Conservation (phyloP, 1,139 yeast species). For the Zygosaccharomyces pseudobailii region DNA sequence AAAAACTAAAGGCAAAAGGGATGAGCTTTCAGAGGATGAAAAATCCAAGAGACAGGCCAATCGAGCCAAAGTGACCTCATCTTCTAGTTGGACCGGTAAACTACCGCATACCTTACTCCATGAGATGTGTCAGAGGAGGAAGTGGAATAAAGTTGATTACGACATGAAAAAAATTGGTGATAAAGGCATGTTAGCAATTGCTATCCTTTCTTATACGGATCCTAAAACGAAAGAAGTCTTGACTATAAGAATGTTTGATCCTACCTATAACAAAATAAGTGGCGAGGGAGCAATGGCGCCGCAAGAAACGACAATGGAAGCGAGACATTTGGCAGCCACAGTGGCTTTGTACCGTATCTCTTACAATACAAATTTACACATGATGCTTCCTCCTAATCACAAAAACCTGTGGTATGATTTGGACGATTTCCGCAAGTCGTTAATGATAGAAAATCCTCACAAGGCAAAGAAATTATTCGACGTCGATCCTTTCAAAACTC, state of each 20-base stretch:
- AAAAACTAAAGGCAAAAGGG: conserved; percentile 23
- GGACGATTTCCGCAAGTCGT: conserved; percentile 50
- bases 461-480: conserved; percentile 53
- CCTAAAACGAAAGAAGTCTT: conserved; percentile 75
- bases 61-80: conserved; percentile 50
- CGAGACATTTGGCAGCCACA: conserved; percentile 87
- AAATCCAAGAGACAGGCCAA: conserved; percentile 25
- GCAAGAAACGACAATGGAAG: conserved; percentile 79
- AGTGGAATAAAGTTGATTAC: conserved; percentile 83
- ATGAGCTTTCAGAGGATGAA: conserved; percentile 15
- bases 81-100: conserved; percentile 88
- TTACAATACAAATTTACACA: conserved; percentile 73
- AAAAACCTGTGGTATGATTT: conserved; percentile 71
- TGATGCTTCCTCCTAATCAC: conserved; percentile 82
- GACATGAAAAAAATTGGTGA: conserved; percentile 53
- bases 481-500: conserved; percentile 66
- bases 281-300: conserved; percentile 44
- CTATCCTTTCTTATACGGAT: conserved; percentile 62
- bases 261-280: conserved; percentile 38
- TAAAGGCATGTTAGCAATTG: conserved; percentile 58
- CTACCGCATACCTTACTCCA: conserved; percentile 80
- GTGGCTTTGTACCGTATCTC: conserved; percentile 77
- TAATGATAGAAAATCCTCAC: conserved; percentile 43
- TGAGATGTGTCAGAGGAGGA: conserved; percentile 82
- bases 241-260: conserved; percentile 57